Evolutionary conservation across 2,329 filamentous ascomycete species (phyloP), one percentile per base, ranked within the genome.

Genomic region (Colletotrichum tanaceti): DNA sequence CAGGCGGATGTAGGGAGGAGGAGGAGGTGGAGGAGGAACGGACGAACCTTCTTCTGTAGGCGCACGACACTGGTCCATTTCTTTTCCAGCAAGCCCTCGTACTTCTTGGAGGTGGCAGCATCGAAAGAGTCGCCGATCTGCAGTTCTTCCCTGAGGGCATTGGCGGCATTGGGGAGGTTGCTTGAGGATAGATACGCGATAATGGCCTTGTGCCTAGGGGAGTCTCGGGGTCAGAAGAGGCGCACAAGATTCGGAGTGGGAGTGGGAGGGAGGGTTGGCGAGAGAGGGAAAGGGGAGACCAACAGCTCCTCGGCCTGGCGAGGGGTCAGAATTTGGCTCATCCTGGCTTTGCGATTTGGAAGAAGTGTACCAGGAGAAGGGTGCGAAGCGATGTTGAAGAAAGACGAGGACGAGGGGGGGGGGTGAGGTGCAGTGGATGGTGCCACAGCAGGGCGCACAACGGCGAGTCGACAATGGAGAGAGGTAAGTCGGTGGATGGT

Each of bases 61-160:
- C 95, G 88, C 75, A 98, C 94, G 35, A 98, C 92, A 75, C 93
- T 96, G 22, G 95, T 98, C 95, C 95, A 98, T 84, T 98, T 98
- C 87, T 97, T 98, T 85, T 98, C 95, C 73, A 98, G 82, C 35
- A 98, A 81, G 1, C 93, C 92, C 80, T 97, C 94, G 82, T 98
- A 98, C 82, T 97, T 97, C 84, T 97, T 97, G 60, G 91, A 87
- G 22, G 93, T 97, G 20, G 88, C 87, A 71, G 92, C 85, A 77
- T 97, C 93, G 75, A 97, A 94, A 55, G 82, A 81, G 63, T 87
- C 81, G 59, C 89, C 87, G 5, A 97, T 86, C 63, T 86, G 86
- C n/a, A 93, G 82, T 79, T 98, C 94, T 75, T 91, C 86, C 71
- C 93, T 89, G 68, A 98, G 83, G 28, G 91, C 88, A 52, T 89